Conservation (phyloP, 2,329 filamentous ascomycete genomes). For the Tolypocladium sp. region DNA sequence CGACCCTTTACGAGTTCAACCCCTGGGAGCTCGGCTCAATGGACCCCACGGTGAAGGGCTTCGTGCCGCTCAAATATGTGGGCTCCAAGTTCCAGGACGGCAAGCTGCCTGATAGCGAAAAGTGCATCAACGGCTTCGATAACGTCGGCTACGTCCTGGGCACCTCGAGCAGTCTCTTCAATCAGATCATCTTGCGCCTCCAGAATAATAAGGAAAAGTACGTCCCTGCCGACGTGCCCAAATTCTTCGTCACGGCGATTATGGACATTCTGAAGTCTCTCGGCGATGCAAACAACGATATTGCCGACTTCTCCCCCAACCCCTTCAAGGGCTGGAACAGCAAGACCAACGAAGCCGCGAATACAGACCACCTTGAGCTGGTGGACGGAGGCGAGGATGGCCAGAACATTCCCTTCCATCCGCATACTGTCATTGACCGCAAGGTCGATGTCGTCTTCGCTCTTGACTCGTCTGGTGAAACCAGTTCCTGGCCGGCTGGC, state of each 20-base stretch:
- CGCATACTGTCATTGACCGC: slow-evolving; percentile 39
- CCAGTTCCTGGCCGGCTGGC: slow-evolving; percentile 50
- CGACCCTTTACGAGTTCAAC: slow-evolving; percentile 55
- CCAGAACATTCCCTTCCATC: slow-evolving; percentile 73
- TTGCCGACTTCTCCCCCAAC: slow-evolving; percentile 60
- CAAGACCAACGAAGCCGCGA: slow-evolving; percentile 28
- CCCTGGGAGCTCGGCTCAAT: slow-evolving; percentile 59
- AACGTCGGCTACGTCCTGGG: slow-evolving; percentile 75
- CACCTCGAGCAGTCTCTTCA: slow-evolving; percentile 74
- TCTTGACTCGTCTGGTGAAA: slow-evolving; percentile 56
- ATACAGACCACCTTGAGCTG: slow-evolving; percentile 51
- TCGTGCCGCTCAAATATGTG: slow-evolving; percentile 50
- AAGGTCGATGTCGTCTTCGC: slow-evolving; percentile 55
- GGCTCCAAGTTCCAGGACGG: slow-evolving; percentile 49
- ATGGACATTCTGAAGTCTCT: slow-evolving; percentile 41
- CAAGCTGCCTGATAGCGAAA: slow-evolving; percentile 30
- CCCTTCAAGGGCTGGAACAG: slow-evolving; percentile 45
- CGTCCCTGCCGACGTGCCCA: slow-evolving; percentile 37
- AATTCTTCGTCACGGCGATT: slow-evolving; percentile 34
- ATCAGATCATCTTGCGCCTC: slow-evolving; percentile 62
- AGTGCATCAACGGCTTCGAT: slow-evolving; percentile 57
- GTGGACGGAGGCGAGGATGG: slow-evolving; percentile 75
- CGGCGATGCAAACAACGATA: slow-evolving; percentile 57
- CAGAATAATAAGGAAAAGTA: slow-evolving; percentile 33
- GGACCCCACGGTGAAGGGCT: slow-evolving; percentile 50